Base-by-base conservation (phyloP, 129 eudicot species). In the Calendula officinalis region DNA sequence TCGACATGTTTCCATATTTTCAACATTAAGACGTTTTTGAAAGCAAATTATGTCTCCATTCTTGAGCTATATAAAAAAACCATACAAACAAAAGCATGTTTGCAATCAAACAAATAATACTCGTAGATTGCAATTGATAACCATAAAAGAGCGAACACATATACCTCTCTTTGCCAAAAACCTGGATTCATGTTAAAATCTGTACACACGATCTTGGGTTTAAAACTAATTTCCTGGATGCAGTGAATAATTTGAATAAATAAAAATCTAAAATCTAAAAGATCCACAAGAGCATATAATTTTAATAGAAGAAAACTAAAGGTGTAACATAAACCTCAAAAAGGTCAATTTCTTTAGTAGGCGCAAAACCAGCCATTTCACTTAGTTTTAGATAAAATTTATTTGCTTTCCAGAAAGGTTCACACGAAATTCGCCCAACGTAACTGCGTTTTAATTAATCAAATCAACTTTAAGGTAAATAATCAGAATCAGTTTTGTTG, bases 21-120 rank as follows among this genome's bases (percentile, higher is more conserved):
- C 74, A 57, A 35, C 60, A 48, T 87, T 87, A 60, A 65, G 77
- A 41, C 74, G 56, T 64, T 88, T 92, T 63, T 92, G 98, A 66
- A 82, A 85, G 83, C 95, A 92, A 62, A 92, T 75, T 34, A 92
- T 81, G 70, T 92, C 98, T 27, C 98, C 98, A 43, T 92, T 95
- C 83, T 88, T 91, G 55, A 92, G 83, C 98, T 92, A 46, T 66
- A 60, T 22, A 22, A 22, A 22, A 69, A 78, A 84, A 74, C 91
- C 49, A 59, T 59, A 59, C 33, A 39, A 38, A 59, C 5, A 13
- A 36, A 36, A 17, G 34, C 36, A 0, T 6, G 34, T 1, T 30
- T 11, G 17, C 40, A 11, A 55, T 55, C 40, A 55, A 39, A 55
- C 30, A 32, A 33, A 59, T 37, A 41, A 59, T 14, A 40, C n/a